These are phyloP conservation scores for Aspergillus ruber DNA, from an alignment of 2,329 filamentous ascomycete species.

Conservation along the genomic window DNA sequence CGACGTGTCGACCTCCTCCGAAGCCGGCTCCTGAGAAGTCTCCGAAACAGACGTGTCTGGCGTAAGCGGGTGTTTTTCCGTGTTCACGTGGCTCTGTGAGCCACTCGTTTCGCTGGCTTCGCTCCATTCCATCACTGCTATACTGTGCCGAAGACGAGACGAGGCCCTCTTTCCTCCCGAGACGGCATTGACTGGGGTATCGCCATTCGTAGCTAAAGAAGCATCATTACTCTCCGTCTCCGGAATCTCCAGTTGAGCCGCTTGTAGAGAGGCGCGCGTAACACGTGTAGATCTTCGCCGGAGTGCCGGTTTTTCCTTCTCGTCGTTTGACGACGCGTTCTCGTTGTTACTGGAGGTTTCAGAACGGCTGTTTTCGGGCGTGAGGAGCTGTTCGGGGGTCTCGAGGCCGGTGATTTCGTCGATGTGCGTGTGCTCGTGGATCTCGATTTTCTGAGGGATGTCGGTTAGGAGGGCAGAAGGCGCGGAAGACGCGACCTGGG, in stretches of 20 bases:
- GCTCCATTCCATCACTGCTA: slow-evolving; percentile 35
- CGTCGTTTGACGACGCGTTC: slow-evolving; percentile 25
- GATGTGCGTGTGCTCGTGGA: slow-evolving; percentile 15
- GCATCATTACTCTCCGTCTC: slow-evolving; percentile 16
- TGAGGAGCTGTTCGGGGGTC: slow-evolving; percentile 35
- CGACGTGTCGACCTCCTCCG: slow-evolving; percentile 17
- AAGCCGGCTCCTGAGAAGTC: slow-evolving; percentile 23
- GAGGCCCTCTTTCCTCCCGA: slow-evolving; percentile 27
- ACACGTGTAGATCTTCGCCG: slow-evolving; percentile 34
- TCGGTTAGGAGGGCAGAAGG: slow-evolving; percentile 23
- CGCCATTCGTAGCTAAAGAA: slow-evolving; percentile 12
- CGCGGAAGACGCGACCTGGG: slow-evolving; percentile 26
- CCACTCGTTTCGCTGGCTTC: slow-evolving; percentile 16
- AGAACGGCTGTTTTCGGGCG: slow-evolving; percentile 39
- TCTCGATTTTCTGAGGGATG: slow-evolving; percentile 13
- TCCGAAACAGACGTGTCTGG: slow-evolving; percentile 32
- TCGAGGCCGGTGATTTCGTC: slow-evolving; percentile 29
- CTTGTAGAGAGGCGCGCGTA: slow-evolving; percentile 33
- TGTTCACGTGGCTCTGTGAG: slow-evolving; percentile 5
- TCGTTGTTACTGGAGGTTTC: slow-evolving; percentile 38
- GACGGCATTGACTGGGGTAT: slow-evolving; percentile 37
- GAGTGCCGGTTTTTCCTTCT: slow-evolving; percentile 19
- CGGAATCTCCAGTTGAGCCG: slow-evolving; percentile 19
- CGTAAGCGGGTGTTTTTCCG: slow-evolving; percentile 20
- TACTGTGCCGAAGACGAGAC: slow-evolving; percentile 34